Percentiles rank a stretch among this genome's conserved stretches.
Evolutionary conservation across 1,139 yeast genomes (phyloP).

Genomic region (Saccharomycopsis hybrid): DNA sequence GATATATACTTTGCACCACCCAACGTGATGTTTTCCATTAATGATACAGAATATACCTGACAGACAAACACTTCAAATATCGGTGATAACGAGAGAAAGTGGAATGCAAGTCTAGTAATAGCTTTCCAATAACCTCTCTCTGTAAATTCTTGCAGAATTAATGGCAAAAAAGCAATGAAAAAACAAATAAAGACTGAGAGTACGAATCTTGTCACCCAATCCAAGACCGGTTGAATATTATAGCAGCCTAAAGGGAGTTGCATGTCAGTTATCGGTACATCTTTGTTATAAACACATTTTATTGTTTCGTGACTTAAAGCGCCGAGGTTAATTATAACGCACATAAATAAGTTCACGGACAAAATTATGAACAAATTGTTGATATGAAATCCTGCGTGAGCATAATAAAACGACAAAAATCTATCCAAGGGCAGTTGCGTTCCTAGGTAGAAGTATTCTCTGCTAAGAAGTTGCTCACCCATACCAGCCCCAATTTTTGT

Average conservation of each 20-base stretch:
- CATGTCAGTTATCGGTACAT: constrained; percentile 54
- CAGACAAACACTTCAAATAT: constrained; percentile 71
- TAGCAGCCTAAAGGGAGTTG: constrained; percentile 59
- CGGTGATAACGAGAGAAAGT: constrained; percentile 58
- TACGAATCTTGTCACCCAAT: constrained; percentile 71
- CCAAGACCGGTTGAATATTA: constrained; percentile 58
- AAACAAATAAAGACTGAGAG: constrained; percentile 68
- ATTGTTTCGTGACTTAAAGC: constrained; percentile 62
- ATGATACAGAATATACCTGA: constrained; percentile 61
- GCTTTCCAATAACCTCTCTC: constrained; percentile 72
- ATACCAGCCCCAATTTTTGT: constrained; percentile 79
- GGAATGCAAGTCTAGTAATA: constrained; percentile 56
- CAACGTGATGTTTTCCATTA: constrained; percentile 58
- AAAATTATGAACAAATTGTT: constrained; percentile 64
- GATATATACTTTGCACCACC: constrained; percentile 78
- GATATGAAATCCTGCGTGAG: constrained; percentile 73
- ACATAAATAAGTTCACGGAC: constrained; percentile 58
- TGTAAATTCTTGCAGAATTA: constrained; percentile 63
- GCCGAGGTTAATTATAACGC: constrained; percentile 60
- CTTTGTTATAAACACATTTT: constrained; percentile 54
- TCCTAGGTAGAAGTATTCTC: constrained; percentile 68
- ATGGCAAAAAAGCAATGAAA: constrained; percentile 66
- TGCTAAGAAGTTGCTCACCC: constrained; percentile 75
- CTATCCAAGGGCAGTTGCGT: constrained; percentile 68
- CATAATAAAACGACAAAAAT: constrained; percentile 70